Evolutionary conservation across 2,329 filamentous ascomycete genomes (phyloP).

Genomic region (Botrytis cinerea): DNA sequence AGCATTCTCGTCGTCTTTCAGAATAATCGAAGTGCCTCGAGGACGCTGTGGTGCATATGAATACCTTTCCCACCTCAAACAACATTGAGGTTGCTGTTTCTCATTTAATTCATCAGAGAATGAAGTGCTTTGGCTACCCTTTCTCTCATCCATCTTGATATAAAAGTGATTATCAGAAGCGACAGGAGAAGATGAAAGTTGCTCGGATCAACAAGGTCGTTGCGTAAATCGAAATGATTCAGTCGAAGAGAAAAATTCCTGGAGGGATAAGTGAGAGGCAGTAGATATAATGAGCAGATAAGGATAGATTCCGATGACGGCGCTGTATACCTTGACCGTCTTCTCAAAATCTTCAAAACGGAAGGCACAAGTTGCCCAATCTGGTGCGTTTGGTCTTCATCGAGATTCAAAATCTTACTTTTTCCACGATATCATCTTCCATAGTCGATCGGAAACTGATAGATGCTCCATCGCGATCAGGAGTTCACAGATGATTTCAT

Average conservation of each 20-base stretch:
- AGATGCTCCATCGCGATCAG: background rate
- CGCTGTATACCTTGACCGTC: background rate
- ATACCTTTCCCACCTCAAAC: slow-evolving; percentile 16
- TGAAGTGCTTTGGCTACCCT: background rate
- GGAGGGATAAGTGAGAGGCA: background rate
- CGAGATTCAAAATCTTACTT: background rate
- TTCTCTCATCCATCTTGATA: slow-evolving; percentile 9
- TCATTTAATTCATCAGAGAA: background rate
- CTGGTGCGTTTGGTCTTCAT: background rate
- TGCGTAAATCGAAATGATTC: background rate
- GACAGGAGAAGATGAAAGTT: background rate
- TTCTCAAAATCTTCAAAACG: background rate
- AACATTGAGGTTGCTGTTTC: slow-evolving; percentile 13
- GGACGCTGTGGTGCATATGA: slow-evolving; percentile 17
- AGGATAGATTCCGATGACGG: background rate
- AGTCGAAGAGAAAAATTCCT: background rate
- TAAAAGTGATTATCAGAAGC: background rate
- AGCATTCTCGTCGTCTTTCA: background rate
- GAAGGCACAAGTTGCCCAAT: background rate
- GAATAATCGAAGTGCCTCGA: slow-evolving; percentile 8
- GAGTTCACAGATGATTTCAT: background rate
- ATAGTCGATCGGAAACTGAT: background rate
- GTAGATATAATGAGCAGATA: background rate
- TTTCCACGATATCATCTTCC: background rate
- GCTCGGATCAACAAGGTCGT: background rate